phyloP scores from a whole-genome alignment of 176 grass and related monocot species.

The Triticum timopheevii region DNA sequence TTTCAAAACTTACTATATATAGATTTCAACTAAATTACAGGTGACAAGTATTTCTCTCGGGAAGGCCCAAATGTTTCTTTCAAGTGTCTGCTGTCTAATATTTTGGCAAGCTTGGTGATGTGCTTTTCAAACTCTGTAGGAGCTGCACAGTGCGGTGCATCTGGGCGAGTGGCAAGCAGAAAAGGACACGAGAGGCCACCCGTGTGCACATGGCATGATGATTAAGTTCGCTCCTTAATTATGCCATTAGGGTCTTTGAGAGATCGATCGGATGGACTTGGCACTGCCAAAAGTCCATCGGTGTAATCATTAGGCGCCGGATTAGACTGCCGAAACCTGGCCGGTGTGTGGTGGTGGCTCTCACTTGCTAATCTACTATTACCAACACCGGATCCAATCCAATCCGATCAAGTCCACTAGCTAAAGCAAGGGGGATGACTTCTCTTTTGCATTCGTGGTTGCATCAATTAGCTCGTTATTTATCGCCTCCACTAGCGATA shows the following conservation, averaged over 20 bases:
- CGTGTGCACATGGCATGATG: conserved; percentile 60
- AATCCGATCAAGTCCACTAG: conserved; percentile 22
- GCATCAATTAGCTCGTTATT: conserved; percentile 20
- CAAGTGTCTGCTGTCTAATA: neutral
- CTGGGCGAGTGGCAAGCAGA: conserved; percentile 21
- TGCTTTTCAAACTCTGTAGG: neutral
- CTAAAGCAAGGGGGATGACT: conserved; percentile 31
- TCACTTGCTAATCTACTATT: conserved; percentile 6
- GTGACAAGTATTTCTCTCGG: neutral
- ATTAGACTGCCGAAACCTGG: conserved; percentile 25
- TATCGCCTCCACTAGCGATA: conserved; percentile 19
- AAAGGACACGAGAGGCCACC: conserved; percentile 43
- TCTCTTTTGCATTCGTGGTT: neutral
- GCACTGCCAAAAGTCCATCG: conserved; percentile 37
- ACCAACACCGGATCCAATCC: conserved; percentile 18
- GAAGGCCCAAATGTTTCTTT: neutral
- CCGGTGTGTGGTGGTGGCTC: neutral
- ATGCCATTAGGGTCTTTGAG: conserved; percentile 22
- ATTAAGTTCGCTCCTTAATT: conserved; percentile 44
- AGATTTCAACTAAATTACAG: neutral
- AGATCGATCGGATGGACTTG: neutral
- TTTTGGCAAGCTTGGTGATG: neutral
- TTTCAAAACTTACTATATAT: too few relatives aligned
- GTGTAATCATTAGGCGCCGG: conserved; percentile 43
- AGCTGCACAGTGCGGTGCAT: conserved; percentile 18